Percentiles rank a stretch among this genome's conserved stretches.
These are phyloP conservation scores for Sporothrix pseudoabietina DNA, from an alignment of 2,329 filamentous ascomycete genomes.

Conservation along the genomic window DNA sequence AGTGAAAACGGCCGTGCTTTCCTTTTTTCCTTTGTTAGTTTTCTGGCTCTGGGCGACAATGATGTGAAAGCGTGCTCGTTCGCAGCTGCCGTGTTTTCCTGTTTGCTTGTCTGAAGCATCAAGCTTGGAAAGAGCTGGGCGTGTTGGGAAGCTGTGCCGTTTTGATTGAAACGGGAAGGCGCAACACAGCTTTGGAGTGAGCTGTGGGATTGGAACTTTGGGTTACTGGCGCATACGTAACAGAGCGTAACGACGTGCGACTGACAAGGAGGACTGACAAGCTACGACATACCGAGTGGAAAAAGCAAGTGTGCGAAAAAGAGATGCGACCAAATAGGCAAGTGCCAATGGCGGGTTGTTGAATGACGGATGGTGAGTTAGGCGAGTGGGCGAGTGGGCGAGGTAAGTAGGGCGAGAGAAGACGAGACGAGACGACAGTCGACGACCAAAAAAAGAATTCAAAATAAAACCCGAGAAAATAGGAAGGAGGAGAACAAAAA, in stretches of 20 bases:
- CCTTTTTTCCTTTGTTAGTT: constrained; percentile 9
- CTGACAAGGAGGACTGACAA: neutral
- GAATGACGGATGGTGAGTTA: neutral
- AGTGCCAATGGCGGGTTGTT: neutral
- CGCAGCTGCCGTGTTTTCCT: constrained; percentile 16
- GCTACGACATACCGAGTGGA: constrained; percentile 4
- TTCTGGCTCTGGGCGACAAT: neutral
- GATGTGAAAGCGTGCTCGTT: constrained; percentile 1
- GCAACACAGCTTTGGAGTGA: neutral
- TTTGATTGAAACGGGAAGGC: neutral
- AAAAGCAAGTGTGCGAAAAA: neutral
- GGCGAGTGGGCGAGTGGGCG: neutral
- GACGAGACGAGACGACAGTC: neutral
- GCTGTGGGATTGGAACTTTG: too few species aligned
- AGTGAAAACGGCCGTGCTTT: constrained; percentile 5
- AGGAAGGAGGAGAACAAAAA: neutral
- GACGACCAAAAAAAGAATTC: neutral
- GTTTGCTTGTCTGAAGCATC: neutral
- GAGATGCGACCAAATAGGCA: constrained; percentile 16
- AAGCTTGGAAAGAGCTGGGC: neutral
- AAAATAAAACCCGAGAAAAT: neutral
- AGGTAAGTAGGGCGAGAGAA: neutral
- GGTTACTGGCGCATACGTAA: neutral
- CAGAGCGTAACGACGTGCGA: neutral
- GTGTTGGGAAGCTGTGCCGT: neutral